A percentile compares a stretch with the other conserved stretches of the same genome.
These are phyloP conservation scores for Aspergillus sp. DNA, from an alignment of 2,329 filamentous ascomycete genomes.

Conservation along the genomic window DNA sequence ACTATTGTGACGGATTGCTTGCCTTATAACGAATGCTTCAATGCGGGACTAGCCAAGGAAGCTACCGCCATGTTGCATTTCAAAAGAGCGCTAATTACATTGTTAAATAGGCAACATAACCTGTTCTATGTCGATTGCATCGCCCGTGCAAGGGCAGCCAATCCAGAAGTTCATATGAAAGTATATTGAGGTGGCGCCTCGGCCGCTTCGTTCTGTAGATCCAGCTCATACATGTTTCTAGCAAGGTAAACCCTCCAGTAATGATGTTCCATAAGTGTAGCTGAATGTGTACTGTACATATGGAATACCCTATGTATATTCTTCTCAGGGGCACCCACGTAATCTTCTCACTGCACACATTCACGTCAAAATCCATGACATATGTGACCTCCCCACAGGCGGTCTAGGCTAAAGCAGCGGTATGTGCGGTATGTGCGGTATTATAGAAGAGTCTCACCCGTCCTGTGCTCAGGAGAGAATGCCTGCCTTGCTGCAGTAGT, in stretches of 20 bases:
- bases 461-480: too few species aligned
- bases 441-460: too few species aligned
- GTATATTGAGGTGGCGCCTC: neutral
- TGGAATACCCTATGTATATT: neutral
- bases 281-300: neutral
- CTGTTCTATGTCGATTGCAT: neutral
- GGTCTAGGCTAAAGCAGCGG: neutral
- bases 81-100: neutral
- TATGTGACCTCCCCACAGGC: neutral
- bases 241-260: neutral
- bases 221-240: neutral
- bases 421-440: neutral
- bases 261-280: too few species aligned
- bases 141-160: neutral
- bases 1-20: neutral
- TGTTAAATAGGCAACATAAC: neutral
- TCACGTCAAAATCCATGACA: neutral
- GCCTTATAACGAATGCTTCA: neutral
- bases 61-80: neutral
- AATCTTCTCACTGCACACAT: neutral
- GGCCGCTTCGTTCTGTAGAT: neutral
- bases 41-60: neutral
- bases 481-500: too few species aligned
- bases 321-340: neutral
- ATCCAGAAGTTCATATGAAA: neutral